These are phyloP conservation scores for Cryptococcus depauperatus DNA, from an alignment of 1,284 basidiomycete species.

Conservation along the genomic window DNA sequence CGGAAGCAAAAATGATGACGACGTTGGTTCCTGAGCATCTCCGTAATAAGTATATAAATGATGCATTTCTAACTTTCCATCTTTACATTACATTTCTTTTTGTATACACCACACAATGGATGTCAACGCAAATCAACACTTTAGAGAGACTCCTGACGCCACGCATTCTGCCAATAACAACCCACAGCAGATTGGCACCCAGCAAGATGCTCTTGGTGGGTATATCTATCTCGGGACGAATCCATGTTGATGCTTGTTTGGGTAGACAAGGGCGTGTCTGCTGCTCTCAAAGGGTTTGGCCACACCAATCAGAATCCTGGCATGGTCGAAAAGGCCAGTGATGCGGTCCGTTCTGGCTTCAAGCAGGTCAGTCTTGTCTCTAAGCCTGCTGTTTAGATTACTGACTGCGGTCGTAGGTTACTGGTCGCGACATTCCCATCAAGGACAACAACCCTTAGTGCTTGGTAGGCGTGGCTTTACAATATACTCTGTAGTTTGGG, in stretches of 20 bases:
- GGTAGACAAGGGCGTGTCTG: slow-evolving; percentile 41
- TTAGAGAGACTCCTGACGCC: not conserved
- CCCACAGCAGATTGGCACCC: slow-evolving; percentile 10
- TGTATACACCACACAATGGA: not conserved
- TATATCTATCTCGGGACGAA: slow-evolving; percentile 1
- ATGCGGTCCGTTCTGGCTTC: slow-evolving; percentile 43
- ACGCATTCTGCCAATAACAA: not conserved
- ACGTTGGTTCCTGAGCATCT: too few relatives aligned
- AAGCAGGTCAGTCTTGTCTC: slow-evolving; percentile 39
- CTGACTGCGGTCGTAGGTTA: too few relatives aligned
- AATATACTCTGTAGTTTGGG: too few relatives aligned
- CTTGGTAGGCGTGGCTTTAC: too few relatives aligned
- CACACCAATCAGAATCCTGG: slow-evolving; percentile 26
- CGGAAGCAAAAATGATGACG: too few relatives aligned
- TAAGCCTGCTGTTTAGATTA: too few relatives aligned
- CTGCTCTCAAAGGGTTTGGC: slow-evolving; percentile 28
- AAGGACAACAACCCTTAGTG: slow-evolving; percentile 28
- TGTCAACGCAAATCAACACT: not conserved
- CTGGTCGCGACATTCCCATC: slow-evolving; percentile 39
- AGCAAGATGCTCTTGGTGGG: slow-evolving; percentile 44
- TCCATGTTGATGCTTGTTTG: not conserved
- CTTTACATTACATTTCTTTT: too few relatives aligned
- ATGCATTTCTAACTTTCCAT: too few relatives aligned
- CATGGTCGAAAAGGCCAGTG: slow-evolving; percentile 46
- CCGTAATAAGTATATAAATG: too few relatives aligned